Evolutionary conservation across 306 rosid species (phyloP).

Genomic region (Quercus dentata): DNA sequence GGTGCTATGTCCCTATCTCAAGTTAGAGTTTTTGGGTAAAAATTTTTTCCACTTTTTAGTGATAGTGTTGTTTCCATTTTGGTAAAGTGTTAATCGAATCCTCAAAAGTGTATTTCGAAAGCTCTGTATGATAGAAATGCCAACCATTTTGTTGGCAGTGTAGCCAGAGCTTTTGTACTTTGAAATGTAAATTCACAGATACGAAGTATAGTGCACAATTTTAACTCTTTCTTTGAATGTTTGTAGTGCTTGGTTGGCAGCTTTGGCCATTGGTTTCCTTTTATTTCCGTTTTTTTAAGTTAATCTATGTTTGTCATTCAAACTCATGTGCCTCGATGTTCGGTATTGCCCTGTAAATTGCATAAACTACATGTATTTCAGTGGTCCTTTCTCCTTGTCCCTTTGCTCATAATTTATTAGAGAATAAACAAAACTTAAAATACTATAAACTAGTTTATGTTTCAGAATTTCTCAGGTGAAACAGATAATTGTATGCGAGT

Average conservation of each 20-base stretch:
- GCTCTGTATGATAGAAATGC: conserved; percentile 11
- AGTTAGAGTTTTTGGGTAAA: conserved; percentile 6
- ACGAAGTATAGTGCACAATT: conserved; percentile 13
- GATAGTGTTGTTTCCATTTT: not conserved
- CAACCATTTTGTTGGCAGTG: conserved; percentile 31
- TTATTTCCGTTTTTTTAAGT: not conserved
- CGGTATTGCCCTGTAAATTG: no score
- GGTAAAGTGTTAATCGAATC: not conserved
- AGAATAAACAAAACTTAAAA: not conserved
- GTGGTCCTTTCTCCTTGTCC: no score
- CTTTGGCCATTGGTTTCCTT: not conserved
- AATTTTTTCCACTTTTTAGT: not conserved
- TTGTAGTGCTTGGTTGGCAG: not conserved
- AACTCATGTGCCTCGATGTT: not conserved
- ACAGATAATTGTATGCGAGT: not conserved
- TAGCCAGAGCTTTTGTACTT: conserved; percentile 23
- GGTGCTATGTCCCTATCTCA: conserved; percentile 18
- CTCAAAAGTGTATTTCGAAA: conserved; percentile 8
- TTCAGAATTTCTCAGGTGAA: not conserved
- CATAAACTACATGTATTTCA: no score
- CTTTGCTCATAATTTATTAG: not conserved
- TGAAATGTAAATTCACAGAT: conserved; percentile 28
- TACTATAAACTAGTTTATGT: not conserved
- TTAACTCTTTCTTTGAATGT: not conserved
- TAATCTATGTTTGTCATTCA: not conserved